Base-by-base conservation (phyloP, 2,329 filamentous ascomycete species). In the Curvularia eragrostidis region DNA sequence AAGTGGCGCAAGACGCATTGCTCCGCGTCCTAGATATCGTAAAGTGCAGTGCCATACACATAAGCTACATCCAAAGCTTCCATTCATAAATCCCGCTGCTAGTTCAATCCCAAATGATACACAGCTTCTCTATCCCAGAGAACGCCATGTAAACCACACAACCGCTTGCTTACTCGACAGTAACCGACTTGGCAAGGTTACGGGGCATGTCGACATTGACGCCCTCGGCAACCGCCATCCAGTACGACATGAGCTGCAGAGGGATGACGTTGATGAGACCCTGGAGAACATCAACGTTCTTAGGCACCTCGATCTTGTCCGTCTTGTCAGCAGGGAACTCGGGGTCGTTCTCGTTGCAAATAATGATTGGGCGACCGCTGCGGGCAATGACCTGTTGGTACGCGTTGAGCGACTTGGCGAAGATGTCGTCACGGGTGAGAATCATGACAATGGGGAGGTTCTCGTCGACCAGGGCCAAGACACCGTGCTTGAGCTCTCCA, bases 381-480 rank as follows among this genome's bases (percentile, higher is more conserved):
- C 95, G 94, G 69, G 95, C 95, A 84, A 97, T 94, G 74, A 99
- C 95, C 85, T 99, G 95, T 82, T 99, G 95, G 81, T 98, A 99
- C 72, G 95, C 95, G 79, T 99, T 99, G 74, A 99, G 85, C n/a
- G 95, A 98, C 84, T 99, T 99, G 78, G 90, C 90, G 83, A 99
- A 99, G 75, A 99, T 89, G 70, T 93, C 86, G 77, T 99, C 95
- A 60, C 95, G 91, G 53, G 95, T 99, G 61, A 99, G 85, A 75
- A 99, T 98, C 95, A 99, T 99, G 80, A 99, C 97, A 78, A 99
- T 99, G 62, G 95, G 95, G 36, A 99, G 87, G 81, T 97, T 94
- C 86, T 99, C 95, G 73, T 99, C 95, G 59, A 99, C 95, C 63
- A 99, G 86, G 52, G 95, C 95, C 76, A 99, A 84, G 51, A 99